Base-by-base conservation (phyloP, 139 green algal species). In the Chlorella sorokiniana region DNA sequence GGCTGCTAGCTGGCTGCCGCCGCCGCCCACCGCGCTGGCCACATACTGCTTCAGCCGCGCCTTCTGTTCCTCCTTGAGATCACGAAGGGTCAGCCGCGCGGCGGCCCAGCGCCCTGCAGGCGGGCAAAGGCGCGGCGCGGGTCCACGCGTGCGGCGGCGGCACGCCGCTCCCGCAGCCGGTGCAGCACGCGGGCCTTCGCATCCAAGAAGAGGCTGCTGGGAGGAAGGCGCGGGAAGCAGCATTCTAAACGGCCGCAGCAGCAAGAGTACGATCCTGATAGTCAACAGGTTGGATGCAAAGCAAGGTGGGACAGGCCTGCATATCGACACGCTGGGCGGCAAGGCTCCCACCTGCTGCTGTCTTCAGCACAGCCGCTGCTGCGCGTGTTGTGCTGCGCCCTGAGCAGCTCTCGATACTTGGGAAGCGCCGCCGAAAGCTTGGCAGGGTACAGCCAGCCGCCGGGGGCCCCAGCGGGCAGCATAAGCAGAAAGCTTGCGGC, bases 171-270 rank as follows among this genome's bases (percentile, higher is more conserved):
- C 64, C 37, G 51, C 64, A 81, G 27, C 7, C 82, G 45, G 31
- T 74, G 31, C 69, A 87, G 68, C 38, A 79, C 84, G 23, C 80
- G 61, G 40, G 84, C 64, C 69, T 88, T 88, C 45, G 84, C 84
- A 20, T 86, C 71, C 40, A 69, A 65, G 37, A 88, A 84, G 52
- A 79, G 38, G 37, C 73, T 79, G 54, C 37, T 33, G 68, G 27
- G 42, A 22, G 2, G 23, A 27, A n/a, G 68, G 4, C 14, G 29
- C 7, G 29, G 2, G 25, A 56, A 23, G 42, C 6, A 6, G 56
- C 18, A n/a, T 65, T 29, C 16, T 65, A 22, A 65, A 33, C 20
- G 0, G 11, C 25, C 5, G 27, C 1, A 75, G 5, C 52, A 52
- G 37, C 73, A 42, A 22, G 29, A 61, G n/a, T 63, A 27, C 54